These are phyloP conservation scores for Nakazawaea populi DNA, from an alignment of 805 yeast genomes.

Conservation along the genomic window DNA sequence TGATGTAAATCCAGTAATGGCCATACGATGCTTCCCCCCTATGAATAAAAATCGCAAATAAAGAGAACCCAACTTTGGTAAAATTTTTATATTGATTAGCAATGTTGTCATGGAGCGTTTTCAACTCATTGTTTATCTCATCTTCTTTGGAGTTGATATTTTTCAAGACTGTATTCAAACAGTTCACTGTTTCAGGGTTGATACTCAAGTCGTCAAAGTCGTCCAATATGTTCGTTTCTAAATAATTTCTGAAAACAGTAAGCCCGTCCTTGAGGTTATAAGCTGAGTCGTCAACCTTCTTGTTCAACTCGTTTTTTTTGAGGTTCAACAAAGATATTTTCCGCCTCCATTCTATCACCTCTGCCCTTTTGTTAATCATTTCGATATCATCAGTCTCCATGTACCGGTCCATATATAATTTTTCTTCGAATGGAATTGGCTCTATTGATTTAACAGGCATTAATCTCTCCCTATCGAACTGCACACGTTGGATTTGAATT, in stretches of 20 bases:
- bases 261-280: slow-evolving; percentile 45
- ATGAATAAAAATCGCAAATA: slow-evolving; percentile 91
- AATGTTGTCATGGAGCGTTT: slow-evolving; percentile 40
- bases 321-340: slow-evolving; percentile 37
- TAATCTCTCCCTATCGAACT: slow-evolving; percentile 68
- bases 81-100: slow-evolving; percentile 57
- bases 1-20: slow-evolving; percentile 94
- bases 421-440: slow-evolving; percentile 75
- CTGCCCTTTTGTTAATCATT: slow-evolving; percentile 45
- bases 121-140: slow-evolving; percentile 31
- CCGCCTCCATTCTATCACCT: slow-evolving; percentile 60
- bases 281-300: slow-evolving; percentile 41
- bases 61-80: slow-evolving; percentile 63
- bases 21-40: slow-evolving; percentile 96
- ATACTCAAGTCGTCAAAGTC: slow-evolving; percentile 34
- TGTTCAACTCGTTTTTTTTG: slow-evolving; percentile 35
- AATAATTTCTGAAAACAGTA: slow-evolving; percentile 49
- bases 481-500: slow-evolving; percentile 90
- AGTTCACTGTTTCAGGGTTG: slow-evolving; percentile 39
- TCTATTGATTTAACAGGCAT: slow-evolving; percentile 79
- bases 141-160: slow-evolving; percentile 18
- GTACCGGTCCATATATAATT: slow-evolving; percentile 82
- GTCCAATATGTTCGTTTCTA: slow-evolving; percentile 36
- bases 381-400: slow-evolving; percentile 60
- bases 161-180: slow-evolving; percentile 40